Evolutionary conservation across 139 green algal genomes (phyloP).

Genomic region (Chlorokybus atmophyticus): DNA sequence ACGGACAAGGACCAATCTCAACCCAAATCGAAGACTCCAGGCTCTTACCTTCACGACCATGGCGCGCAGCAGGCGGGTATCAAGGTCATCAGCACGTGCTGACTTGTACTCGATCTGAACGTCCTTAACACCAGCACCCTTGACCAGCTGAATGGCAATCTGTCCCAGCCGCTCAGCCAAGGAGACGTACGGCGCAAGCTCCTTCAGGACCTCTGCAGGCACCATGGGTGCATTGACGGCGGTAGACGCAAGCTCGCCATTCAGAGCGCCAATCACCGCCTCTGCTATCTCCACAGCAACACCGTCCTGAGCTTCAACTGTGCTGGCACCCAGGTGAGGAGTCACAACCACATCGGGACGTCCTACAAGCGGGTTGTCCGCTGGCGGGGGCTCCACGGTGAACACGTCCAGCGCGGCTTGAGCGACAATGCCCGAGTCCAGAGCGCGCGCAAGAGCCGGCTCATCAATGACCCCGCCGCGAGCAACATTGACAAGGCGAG

Average conservation of each 20-base stretch:
- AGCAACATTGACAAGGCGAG: constrained; percentile 85
- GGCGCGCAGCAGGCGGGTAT: constrained; percentile 83
- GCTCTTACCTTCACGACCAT: constrained; percentile 90
- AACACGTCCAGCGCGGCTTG: constrained; percentile 86
- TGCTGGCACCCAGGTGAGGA: constrained; percentile 84
- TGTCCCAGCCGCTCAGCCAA: constrained; percentile 50
- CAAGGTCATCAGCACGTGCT: constrained; percentile 61
- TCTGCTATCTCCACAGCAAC: constrained; percentile 89
- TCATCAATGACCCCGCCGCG: constrained; percentile 90
- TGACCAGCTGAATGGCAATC: constrained; percentile 30
- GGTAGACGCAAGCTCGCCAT: constrained; percentile 66
- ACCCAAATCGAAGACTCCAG: no score
- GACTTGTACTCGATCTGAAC: constrained; percentile 68
- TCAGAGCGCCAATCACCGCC: constrained; percentile 73
- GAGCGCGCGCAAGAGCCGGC: constrained; percentile 51
- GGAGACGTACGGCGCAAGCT: constrained; percentile 75
- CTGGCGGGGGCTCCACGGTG: constrained; percentile 57
- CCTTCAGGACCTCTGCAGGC: constrained; percentile 55
- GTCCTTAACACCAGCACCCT: constrained; percentile 50
- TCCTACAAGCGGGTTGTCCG: constrained; percentile 55
- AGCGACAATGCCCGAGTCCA: constrained; percentile 59
- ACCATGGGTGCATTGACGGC: constrained; percentile 91
- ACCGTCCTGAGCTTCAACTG: constrained; percentile 75
- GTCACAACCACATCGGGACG: constrained; percentile 79
- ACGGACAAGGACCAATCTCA: no score